Percentiles rank a stretch among this genome's conserved stretches.
phyloP scores from a whole-genome alignment of 768 basidiomycete genomes.

The Tricholoma terreum region DNA sequence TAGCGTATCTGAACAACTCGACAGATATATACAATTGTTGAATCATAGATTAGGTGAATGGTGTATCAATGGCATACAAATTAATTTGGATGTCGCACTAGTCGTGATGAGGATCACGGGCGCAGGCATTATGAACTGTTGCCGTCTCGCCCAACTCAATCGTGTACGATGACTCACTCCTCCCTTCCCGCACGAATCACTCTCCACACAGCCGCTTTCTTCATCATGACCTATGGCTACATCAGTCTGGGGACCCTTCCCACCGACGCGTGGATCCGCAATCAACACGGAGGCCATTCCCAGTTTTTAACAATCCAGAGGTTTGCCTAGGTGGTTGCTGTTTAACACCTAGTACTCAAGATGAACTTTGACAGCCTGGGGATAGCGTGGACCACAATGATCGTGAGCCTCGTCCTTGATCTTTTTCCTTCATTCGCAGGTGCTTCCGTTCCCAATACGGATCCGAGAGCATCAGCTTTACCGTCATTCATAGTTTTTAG shows the following conservation, averaged over 20 bases:
- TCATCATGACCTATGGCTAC: constrained; percentile 37
- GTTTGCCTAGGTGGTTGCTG: constrained; percentile 31
- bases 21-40: too few species aligned
- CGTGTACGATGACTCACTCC: background rate
- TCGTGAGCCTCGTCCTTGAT: constrained; percentile 29
- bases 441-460: constrained; percentile 13
- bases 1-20: too few species aligned
- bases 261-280: constrained; percentile 30
- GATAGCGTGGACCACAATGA: constrained; percentile 35
- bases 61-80: too few species aligned
- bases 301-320: constrained; percentile 81
- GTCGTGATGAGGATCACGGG: too few species aligned
- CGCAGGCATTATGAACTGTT: too few species aligned
- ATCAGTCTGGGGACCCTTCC: constrained; percentile 23
- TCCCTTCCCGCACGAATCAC: constrained; percentile 9
- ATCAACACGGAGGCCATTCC: constrained; percentile 60
- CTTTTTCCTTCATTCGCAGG: constrained; percentile 29
- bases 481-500: constrained; percentile 32
- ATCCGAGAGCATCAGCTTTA: background rate
- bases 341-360: background rate
- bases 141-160: background rate
- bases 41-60: too few species aligned
- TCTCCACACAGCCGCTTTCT: constrained; percentile 30
- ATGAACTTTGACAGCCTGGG: constrained; percentile 26
- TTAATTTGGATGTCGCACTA: too few species aligned